A percentile compares a stretch with the other conserved stretches of the same genome.
phyloP scores from a whole-genome alignment of 495 filamentous ascomycete genomes.

The Hypoxylon trugodes region DNA sequence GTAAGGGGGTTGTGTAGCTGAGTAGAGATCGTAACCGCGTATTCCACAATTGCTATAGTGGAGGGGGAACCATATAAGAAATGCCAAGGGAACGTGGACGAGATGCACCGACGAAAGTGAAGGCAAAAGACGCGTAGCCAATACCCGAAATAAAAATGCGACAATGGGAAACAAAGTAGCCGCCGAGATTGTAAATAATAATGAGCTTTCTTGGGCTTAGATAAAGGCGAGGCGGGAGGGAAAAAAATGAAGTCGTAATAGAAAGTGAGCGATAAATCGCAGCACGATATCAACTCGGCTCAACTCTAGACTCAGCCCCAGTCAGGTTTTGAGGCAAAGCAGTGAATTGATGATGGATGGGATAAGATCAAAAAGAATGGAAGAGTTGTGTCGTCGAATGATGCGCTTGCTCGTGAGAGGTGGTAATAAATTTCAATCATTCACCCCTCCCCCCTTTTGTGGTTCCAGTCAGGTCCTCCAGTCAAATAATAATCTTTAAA shows the following conservation, averaged over 20 bases:
- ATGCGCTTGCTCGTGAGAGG: slow-evolving; percentile 27
- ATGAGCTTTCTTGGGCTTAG: too few relatives aligned
- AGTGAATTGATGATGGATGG: neutral
- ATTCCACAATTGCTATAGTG: neutral
- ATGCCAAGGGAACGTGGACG: slow-evolving; percentile 12
- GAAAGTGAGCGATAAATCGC: slow-evolving; percentile 16
- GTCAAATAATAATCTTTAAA: slow-evolving; percentile 13
- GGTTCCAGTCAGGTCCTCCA: slow-evolving; percentile 30
- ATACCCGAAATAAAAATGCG: slow-evolving; percentile 1
- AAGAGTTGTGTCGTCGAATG: slow-evolving; percentile 1
- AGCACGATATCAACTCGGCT: slow-evolving; percentile 13
- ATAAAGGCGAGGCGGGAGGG: slow-evolving; percentile 13
- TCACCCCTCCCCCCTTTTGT: slow-evolving; percentile 25
- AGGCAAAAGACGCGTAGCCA: slow-evolving; percentile 14
- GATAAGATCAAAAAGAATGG: neutral
- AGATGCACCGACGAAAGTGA: slow-evolving; percentile 3
- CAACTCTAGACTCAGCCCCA: slow-evolving; percentile 2
- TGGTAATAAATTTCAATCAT: slow-evolving; percentile 11
- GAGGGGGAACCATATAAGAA: slow-evolving; percentile 9
- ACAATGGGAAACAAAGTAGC: slow-evolving; percentile 3
- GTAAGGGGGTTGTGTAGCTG: neutral
- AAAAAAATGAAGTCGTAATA: too few relatives aligned
- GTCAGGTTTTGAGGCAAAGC: neutral
- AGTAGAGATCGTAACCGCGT: slow-evolving; percentile 3
- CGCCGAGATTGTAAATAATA: slow-evolving; percentile 11